These are phyloP conservation scores for Aphanomyces euteiches DNA, from an alignment of 352 stramenopile genomes.

Conservation along the genomic window DNA sequence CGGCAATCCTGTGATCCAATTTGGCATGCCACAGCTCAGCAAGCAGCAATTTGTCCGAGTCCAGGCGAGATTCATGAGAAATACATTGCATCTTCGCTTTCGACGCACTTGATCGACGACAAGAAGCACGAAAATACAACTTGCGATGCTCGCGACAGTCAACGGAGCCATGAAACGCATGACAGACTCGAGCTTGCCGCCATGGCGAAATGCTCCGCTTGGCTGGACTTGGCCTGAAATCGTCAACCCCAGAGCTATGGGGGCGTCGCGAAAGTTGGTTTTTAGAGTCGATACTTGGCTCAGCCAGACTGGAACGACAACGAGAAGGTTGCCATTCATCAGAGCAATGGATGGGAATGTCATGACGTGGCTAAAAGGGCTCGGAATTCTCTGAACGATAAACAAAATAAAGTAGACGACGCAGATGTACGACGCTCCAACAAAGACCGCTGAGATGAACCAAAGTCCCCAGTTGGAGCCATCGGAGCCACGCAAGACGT, in stretches of 20 bases:
- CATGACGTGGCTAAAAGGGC: neutral
- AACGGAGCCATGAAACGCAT: neutral
- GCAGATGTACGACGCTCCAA: neutral
- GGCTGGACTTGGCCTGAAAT: neutral
- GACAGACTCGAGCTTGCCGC: neutral
- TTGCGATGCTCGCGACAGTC: neutral
- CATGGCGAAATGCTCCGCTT: neutral
- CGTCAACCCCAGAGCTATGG: neutral
- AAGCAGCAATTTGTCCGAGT: neutral
- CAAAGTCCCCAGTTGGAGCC: neutral
- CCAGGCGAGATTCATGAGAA: neutral
- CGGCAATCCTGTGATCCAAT: neutral
- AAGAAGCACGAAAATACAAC: neutral
- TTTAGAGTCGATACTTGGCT: neutral
- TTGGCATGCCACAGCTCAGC: neutral
- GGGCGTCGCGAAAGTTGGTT: neutral
- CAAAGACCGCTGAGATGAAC: neutral
- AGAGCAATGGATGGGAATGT: neutral
- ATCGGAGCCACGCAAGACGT: neutral
- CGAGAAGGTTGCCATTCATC: neutral
- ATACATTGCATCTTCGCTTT: neutral
- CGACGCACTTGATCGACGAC: neutral
- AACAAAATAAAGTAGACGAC: neutral
- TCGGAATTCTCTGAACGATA: neutral
- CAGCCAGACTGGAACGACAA: neutral